Conservation (phyloP, 805 yeast genomes). For the Ogataea kodamae region DNA sequence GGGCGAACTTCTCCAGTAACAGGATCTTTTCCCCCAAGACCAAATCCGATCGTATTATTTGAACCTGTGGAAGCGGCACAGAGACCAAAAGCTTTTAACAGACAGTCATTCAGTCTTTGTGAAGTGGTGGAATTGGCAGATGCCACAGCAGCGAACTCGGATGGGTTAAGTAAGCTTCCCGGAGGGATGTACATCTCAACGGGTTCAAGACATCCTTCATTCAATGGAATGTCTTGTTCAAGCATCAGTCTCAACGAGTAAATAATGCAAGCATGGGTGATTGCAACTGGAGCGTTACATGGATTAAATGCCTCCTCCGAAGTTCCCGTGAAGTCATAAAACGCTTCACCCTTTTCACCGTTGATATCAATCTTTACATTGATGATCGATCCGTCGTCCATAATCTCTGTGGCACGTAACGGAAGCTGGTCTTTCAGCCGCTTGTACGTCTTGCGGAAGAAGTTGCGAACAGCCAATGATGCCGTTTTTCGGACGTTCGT, state of each 20-base stretch:
- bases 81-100: conserved; percentile 73
- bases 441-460: conserved; percentile 35
- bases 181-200: conserved; percentile 29
- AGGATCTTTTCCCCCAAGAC: conserved; percentile 46
- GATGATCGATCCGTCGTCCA: conserved; percentile 57
- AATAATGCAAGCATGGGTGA: conserved; percentile 50
- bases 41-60: conserved; percentile 83
- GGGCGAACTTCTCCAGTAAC: conserved; percentile 11
- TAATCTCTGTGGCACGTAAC: conserved; percentile 42
- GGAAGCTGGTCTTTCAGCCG: conserved; percentile 35
- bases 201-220: conserved; percentile 46
- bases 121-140: conserved; percentile 68
- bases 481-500: conserved; percentile 43
- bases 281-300: conserved; percentile 54
- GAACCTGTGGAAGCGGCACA: conserved; percentile 91
- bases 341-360: conserved; percentile 39
- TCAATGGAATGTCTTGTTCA: conserved; percentile 48
- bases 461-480: conserved; percentile 41
- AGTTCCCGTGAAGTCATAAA: conserved; percentile 50
- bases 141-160: conserved; percentile 42
- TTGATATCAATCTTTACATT: conserved; percentile 40
- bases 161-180: conserved; percentile 34
- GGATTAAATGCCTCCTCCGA: conserved; percentile 50
- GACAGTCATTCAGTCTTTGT: conserved; percentile 80
- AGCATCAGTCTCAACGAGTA: conserved; percentile 49